phyloP scores from a whole-genome alignment of 1,284 basidiomycete genomes.

The Rhizoctonia solani region DNA sequence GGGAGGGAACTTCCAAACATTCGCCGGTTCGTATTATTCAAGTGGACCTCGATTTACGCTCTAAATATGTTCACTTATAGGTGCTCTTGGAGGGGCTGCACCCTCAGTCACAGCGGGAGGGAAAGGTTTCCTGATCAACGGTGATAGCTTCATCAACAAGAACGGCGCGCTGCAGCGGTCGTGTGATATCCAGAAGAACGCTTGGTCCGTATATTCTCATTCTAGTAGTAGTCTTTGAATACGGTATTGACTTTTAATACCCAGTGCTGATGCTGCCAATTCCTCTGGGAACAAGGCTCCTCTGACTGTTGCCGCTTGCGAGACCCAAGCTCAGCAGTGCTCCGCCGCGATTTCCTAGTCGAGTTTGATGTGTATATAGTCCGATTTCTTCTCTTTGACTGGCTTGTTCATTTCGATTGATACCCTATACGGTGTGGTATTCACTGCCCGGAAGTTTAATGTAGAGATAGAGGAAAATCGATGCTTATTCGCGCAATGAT shows the following conservation, averaged over 20 bases:
- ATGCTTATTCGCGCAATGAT: too few species aligned
- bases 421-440: not conserved
- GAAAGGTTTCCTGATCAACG: slow-evolving; percentile 12
- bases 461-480: too few species aligned
- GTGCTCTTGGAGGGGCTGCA: slow-evolving; percentile 6
- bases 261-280: slow-evolving; percentile 6
- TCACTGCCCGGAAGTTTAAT: too few species aligned
- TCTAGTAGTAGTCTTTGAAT: not conserved
- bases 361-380: not conserved
- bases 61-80: too few species aligned
- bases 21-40: too few species aligned
- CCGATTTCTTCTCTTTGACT: not conserved
- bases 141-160: slow-evolving; percentile 14
- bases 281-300: slow-evolving; percentile 17
- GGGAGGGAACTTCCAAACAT: not conserved
- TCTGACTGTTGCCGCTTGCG: not conserved
- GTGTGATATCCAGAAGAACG: slow-evolving; percentile 20
- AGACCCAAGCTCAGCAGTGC: slow-evolving; percentile 4
- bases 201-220: not conserved
- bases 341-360: not conserved
- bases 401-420: not conserved
- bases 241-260: not conserved
- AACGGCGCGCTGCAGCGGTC: slow-evolving; percentile 14
- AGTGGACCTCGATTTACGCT: too few species aligned
- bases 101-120: not conserved